Evolutionary conservation across 2,329 filamentous ascomycete genomes (phyloP), one percentile per base, ranked within the genome.

Genomic region (Grosmannia clavigera): DNA sequence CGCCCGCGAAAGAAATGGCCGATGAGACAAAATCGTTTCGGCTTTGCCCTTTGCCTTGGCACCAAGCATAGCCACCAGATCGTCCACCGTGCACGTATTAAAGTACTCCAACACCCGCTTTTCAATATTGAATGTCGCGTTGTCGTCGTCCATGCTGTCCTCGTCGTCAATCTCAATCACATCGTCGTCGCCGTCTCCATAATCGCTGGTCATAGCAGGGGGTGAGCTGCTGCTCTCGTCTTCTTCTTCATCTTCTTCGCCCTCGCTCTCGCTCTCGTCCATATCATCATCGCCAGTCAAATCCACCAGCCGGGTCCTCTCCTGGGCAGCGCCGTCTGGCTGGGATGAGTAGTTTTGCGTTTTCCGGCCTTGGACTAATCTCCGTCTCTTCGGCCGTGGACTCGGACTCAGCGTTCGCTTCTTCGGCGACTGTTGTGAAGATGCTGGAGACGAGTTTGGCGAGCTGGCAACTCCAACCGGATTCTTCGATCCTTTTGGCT

Each of bases 1-100:
- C 14, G 82, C 77, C 6, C 96, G 73, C 53, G 74, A 78, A 4
- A 70, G 70, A 69, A 95, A 97, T 0, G 92, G 92, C 11, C 90
- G 84, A 63, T 88, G 80, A 1, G 82, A 81, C 12, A 95, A 75
- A 60, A 97, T 80, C 16, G 83, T 73, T 52, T 85, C 78, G 1
- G 92, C 85, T 55, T 85, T 79, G 6, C 85, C 82, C 65, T 87
- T 81, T 43, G 87, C 85, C 62, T 88, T 84, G 38, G 85, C 85
- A 0, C 90, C 90, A 62, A 66, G 60, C 62, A 96, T 85, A 65
- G 95, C 92, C 1, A 87, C 83, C 51, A 99, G 81, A 61, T 92
- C 89, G 43, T 86, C 81, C 11, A 83, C 75, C 5, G 84, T 83
- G 70, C 89, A 94, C 0, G 79, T 83, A 68, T 97, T 97, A 71